These are phyloP conservation scores for Exserohilum turcica DNA, from an alignment of 2,329 filamentous ascomycete species.

Conservation along the genomic window DNA sequence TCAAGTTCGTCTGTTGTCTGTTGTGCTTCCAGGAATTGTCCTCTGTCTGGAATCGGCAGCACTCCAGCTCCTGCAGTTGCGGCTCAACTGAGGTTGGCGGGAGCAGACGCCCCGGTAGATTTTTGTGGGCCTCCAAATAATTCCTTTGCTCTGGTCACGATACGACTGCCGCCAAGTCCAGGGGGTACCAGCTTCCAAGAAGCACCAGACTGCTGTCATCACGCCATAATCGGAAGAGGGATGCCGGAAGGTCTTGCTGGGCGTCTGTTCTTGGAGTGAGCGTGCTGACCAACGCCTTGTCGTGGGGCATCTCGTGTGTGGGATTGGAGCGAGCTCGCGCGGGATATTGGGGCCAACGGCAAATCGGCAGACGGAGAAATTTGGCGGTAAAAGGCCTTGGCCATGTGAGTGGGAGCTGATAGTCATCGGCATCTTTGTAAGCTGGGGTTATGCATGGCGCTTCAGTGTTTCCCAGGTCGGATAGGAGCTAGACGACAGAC, in stretches of 20 bases:
- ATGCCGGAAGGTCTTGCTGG: constrained; percentile 64
- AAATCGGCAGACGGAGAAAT: background rate
- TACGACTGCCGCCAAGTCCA: constrained; percentile 77
- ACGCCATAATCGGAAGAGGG: constrained; percentile 65
- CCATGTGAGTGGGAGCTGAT: background rate
- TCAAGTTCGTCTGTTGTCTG: constrained; percentile 61
- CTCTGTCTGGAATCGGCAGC: background rate
- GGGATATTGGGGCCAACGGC: background rate
- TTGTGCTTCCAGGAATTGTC: constrained; percentile 39
- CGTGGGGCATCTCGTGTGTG: background rate
- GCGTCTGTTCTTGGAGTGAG: constrained; percentile 51
- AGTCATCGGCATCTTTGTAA: background rate
- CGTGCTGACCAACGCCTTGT: constrained; percentile 28
- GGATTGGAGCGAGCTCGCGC: background rate
- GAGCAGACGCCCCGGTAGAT: constrained; percentile 62
- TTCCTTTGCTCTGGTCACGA: constrained; percentile 71
- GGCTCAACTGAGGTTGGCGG: constrained; percentile 75
- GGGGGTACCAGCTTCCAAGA: constrained; percentile 77
- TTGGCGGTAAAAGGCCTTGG: constrained; percentile 3
- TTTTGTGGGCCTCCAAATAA: constrained; percentile 69
- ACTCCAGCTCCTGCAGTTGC: constrained; percentile 67
- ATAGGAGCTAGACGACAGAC: background rate
- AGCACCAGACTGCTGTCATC: constrained; percentile 66
- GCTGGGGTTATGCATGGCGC: background rate
- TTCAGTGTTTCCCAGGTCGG: background rate